phyloP scores from a whole-genome alignment of 305 asterid genomes.

The Fraxinus baroniana region DNA sequence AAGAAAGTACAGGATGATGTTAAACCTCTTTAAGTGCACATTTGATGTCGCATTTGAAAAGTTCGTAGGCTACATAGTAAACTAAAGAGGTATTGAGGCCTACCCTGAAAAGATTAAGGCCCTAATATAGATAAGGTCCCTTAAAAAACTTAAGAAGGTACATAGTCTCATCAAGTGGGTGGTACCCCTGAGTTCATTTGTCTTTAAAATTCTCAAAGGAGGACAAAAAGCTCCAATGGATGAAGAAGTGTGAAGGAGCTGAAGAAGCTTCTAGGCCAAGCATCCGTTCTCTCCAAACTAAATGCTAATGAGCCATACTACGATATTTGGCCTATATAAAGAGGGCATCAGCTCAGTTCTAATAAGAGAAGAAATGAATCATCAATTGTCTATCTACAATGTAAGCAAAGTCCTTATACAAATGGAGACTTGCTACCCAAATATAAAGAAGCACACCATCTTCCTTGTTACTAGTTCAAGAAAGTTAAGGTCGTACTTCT shows the following conservation, averaged over 20 bases:
- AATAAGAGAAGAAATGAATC: no score
- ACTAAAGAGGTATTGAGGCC: not conserved
- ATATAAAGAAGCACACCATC: not conserved
- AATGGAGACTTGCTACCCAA: not conserved
- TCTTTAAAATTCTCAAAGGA: not conserved
- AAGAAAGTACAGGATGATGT: not conserved
- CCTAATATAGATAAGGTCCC: not conserved
- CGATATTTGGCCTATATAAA: no score
- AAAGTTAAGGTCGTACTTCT: not conserved
- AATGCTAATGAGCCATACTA: not conserved
- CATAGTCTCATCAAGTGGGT: not conserved
- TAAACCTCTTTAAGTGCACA: not conserved
- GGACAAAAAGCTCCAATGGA: not conserved
- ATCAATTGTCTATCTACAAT: not conserved
- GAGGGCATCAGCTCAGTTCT: not conserved
- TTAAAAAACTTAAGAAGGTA: not conserved
- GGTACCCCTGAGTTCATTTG: not conserved
- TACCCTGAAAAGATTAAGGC: not conserved
- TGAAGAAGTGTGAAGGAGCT: not conserved
- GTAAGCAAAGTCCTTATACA: not conserved
- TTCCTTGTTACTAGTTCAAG: not conserved
- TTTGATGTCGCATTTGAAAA: not conserved
- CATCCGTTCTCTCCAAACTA: not conserved
- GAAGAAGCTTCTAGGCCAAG: not conserved
- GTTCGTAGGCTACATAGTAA: not conserved